Percentiles rank a stretch among this genome's conserved stretches.
Conservation (phyloP, 768 basidiomycete genomes). For the Lepiota brunneoincarnata region DNA sequence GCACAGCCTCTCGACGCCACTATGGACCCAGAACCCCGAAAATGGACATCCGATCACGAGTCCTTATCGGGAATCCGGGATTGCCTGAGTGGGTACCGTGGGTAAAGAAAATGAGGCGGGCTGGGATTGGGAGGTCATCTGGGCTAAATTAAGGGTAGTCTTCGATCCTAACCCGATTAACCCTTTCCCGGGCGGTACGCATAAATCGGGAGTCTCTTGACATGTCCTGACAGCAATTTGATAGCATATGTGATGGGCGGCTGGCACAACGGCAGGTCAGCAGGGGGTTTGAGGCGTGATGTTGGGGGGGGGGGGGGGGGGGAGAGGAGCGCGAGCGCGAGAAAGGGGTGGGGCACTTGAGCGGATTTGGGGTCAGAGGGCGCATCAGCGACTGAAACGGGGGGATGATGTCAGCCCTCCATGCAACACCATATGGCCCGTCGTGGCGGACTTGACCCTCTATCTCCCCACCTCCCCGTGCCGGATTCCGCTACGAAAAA, state of each 20-base stretch:
- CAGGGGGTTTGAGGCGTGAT: no score
- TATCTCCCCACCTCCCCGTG: background rate
- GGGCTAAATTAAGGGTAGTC: slow-evolving; percentile 11
- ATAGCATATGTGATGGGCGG: slow-evolving; percentile 13
- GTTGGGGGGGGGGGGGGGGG: no score
- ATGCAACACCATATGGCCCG: background rate
- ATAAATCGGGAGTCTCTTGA: slow-evolving; percentile 13
- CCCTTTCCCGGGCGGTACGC: slow-evolving; percentile 7
- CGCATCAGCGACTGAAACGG: background rate
- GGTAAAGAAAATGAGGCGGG: background rate
- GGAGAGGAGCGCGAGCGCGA: no score
- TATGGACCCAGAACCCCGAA: slow-evolving; percentile 7
- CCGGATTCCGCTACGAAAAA: background rate
- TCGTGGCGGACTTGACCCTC: background rate
- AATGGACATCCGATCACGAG: background rate
- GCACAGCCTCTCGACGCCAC: slow-evolving; percentile 11
- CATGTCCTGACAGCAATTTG: slow-evolving; percentile 10
- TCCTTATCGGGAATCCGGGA: slow-evolving; percentile 10
- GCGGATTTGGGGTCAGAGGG: background rate
- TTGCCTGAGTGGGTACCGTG: background rate
- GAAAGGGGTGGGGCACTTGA: background rate
- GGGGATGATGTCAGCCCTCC: background rate
- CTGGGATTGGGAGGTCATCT: slow-evolving; percentile 4
- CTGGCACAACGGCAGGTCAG: no score
- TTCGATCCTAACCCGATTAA: slow-evolving; percentile 9